Base-by-base conservation (phyloP, 148 eudicot genomes). In the Dysphania ambrosioides region DNA sequence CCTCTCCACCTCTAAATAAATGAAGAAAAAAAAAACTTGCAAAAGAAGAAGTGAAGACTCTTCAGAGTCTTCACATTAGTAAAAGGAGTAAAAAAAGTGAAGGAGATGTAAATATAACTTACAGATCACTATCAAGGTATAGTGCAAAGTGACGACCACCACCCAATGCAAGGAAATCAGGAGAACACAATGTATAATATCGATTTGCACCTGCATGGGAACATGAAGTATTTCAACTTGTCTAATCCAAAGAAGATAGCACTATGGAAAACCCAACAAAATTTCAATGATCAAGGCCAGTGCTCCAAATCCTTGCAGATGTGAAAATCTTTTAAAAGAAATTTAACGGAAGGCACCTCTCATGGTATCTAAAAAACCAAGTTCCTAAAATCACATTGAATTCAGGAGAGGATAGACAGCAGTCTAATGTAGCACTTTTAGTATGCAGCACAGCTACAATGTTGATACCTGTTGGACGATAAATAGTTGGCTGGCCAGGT, bases 91-190 rank as follows among this genome's bases (percentile, higher is more conserved):
- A n/a, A n/a, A n/a, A n/a, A n/a, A 29, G 19, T 18, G n/a, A 78
- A 64, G 19, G 61, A 73, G 61, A 19, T 62, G 73, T 68, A 61
- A 18, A 69, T 61, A 76, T 70, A 60, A 77, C 98, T 87, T 81
- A 95, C 98, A 92, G 86, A 71, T 92, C 98, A 40, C 83, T 75
- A 68, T 95, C 96, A 82, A 95, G 82, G 87, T 92, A 92, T 18
- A 92, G 90, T 35, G 96, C 98, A 75, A 95, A 92, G 81, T 88
- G 98, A 71, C 75, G 68, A 64, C 98, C 97, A 53, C 98, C 98
- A 11, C 98, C 98, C 83, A 91, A 60, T 19, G 98, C 98, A 47
- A 94, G 85, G 81, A 86, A 88, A 24, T 90, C 92, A 32, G 91
- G 85, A 34, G 97, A 88, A 79, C 98, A 92, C 88, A 95, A 81